Conservation (phyloP, 768 basidiomycete species). For the Clitopilus hobsonii region DNA sequence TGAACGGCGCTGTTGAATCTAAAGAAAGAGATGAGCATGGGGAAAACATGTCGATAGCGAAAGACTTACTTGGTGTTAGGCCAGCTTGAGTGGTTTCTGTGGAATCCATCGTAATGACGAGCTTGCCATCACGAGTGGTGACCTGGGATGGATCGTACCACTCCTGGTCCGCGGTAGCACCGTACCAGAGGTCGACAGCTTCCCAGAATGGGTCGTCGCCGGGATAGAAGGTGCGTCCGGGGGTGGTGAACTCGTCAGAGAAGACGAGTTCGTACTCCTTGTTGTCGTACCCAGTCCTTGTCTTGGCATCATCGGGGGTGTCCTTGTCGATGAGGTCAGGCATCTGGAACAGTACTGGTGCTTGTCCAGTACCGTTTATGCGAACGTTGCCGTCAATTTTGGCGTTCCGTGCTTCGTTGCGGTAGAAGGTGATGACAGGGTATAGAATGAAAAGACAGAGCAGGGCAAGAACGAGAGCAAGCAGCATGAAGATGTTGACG, state of each 20-base stretch:
- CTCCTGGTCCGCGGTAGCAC: conserved; percentile 63
- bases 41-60: not conserved
- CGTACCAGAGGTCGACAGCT: conserved; percentile 70
- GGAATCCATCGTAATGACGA: conserved; percentile 68
- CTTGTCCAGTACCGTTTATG: conserved; percentile 51
- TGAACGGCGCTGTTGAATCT: conserved; percentile 45
- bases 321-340: conserved; percentile 63
- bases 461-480: conserved; percentile 56
- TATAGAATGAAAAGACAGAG: conserved; percentile 78
- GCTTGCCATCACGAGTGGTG: conserved; percentile 58
- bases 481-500: conserved; percentile 65
- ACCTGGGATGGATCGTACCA: conserved; percentile 72
- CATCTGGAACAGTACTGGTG: conserved; percentile 2
- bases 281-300: conserved; percentile 71
- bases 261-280: conserved; percentile 62
- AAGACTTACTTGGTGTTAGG: conserved; percentile 24
- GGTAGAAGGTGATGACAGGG: conserved; percentile 58
- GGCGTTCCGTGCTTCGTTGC: conserved; percentile 27
- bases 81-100: conserved; percentile 21
- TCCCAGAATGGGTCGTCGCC: conserved; percentile 73
- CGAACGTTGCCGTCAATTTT: conserved; percentile 59
- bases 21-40: not conserved
- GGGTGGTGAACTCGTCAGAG: conserved; percentile 63
- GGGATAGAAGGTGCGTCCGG: conserved; percentile 39
- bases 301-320: conserved; percentile 57